phyloP scores from a whole-genome alignment of 2,329 filamentous ascomycete genomes.

The Beauveria rudraprayagi region DNA sequence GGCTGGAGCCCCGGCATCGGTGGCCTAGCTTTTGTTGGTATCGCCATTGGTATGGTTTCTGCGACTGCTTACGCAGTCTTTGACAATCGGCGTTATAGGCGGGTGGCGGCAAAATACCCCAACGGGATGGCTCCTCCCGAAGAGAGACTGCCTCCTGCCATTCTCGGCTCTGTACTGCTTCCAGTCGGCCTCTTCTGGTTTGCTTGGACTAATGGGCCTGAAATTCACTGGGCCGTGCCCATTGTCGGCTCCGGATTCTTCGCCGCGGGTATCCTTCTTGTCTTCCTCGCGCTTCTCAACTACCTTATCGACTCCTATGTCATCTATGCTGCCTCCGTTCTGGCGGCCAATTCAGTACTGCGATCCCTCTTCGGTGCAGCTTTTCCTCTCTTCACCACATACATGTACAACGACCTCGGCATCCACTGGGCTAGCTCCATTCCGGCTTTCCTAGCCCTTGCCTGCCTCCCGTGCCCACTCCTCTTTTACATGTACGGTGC shows the following conservation, averaged over 20 bases:
- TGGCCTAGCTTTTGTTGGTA: constrained; percentile 55
- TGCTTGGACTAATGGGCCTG: constrained; percentile 52
- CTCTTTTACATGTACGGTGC: constrained; percentile 66
- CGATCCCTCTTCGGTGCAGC: constrained; percentile 64
- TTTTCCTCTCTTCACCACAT: constrained; percentile 64
- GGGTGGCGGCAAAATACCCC: constrained; percentile 31
- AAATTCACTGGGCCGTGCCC: constrained; percentile 50
- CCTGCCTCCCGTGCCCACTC: constrained; percentile 66
- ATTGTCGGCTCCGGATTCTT: constrained; percentile 37
- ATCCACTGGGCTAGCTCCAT: constrained; percentile 70
- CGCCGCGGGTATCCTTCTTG: constrained; percentile 50
- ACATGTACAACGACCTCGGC: constrained; percentile 52
- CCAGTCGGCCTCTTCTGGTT: constrained; percentile 59
- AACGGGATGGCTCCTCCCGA: constrained; percentile 56
- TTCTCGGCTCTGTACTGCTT: constrained; percentile 50
- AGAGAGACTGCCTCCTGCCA: constrained; percentile 49
- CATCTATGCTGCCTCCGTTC: constrained; percentile 67
- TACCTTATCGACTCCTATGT: constrained; percentile 65
- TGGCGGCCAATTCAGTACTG: constrained; percentile 65
- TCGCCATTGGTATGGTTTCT: constrained; percentile 54
- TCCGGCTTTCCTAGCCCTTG: constrained; percentile 65
- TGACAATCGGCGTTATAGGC: constrained; percentile 46
- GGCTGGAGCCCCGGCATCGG: constrained; percentile 52
- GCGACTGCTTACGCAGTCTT: constrained; percentile 44
- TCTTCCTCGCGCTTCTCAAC: constrained; percentile 59